Evolutionary conservation across 129 eudicot genomes (phyloP).

Genomic region (Scalesia atractyloides): DNA sequence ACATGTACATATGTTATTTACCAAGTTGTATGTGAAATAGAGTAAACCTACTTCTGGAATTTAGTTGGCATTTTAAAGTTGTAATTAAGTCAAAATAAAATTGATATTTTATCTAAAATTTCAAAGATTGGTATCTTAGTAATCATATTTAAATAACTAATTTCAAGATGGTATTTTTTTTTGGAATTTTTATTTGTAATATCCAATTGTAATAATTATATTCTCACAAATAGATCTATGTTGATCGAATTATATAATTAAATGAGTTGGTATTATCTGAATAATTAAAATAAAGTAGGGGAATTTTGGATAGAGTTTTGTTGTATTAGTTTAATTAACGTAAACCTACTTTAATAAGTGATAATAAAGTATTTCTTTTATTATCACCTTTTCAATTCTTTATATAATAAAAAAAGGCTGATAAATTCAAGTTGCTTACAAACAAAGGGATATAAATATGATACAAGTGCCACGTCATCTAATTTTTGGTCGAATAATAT

Average conservation of each 20-base stretch:
- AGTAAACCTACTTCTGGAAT: conserved; percentile 21
- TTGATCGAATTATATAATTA: no score
- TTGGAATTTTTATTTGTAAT: neutral
- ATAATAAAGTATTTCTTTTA: conserved; percentile 23
- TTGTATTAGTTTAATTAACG: conserved; percentile 20
- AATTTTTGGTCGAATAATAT: conserved; percentile 25
- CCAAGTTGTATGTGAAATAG: conserved; percentile 11
- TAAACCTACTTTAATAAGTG: conserved; percentile 30
- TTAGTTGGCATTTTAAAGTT: conserved; percentile 34
- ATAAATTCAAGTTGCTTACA: conserved; percentile 29
- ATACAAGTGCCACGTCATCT: conserved; percentile 25
- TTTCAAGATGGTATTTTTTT: neutral
- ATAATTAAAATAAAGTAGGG: conserved; percentile 10
- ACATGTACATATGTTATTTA: neutral
- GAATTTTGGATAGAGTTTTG: conserved; percentile 40
- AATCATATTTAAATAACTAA: neutral
- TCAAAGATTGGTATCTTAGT: conserved; percentile 23
- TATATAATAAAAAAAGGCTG: conserved; percentile 12
- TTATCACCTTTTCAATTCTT: conserved; percentile 19
- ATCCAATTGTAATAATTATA: neutral
- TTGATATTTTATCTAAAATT: conserved; percentile 21
- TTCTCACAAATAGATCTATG: no score
- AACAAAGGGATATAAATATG: conserved; percentile 32
- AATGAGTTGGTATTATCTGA: neutral
- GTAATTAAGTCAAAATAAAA: conserved; percentile 22